Evolutionary conservation across 768 basidiomycete species (phyloP), one percentile per base, ranked within the genome.

Genomic region (Roridomyces roridus): DNA sequence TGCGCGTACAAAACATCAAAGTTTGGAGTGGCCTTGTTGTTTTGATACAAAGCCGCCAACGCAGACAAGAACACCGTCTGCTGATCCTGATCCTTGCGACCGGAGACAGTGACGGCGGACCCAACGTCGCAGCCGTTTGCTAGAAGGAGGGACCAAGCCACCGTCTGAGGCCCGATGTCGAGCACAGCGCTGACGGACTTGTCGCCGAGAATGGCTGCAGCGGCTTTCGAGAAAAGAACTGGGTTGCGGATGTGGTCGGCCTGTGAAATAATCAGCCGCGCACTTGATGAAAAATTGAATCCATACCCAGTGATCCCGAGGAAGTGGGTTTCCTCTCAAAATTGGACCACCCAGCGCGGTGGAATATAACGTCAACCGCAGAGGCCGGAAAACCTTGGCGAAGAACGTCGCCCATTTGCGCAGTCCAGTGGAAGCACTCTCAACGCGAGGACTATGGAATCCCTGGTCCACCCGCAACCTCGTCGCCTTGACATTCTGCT

Each of bases 91-190:
- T 14, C 53, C 15, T 36, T 48, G 14, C 35, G 49, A 35, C 25
- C 48, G 17, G 43, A 55, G 10, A 50, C 20, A 1, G 53, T 41
- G 10, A 60, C 20, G 2, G 51, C 37, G 37, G 45, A 49, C 17
- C 10, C n/a, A 1, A n/a, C 29, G 20, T 28, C 44, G 29, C 17
- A 28, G 48, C 43, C 53, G 44, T 60, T 60, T 5, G 48, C 15
- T 11, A 55, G 41, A 17, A 60, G 48, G 26, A 60, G 59, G 23
- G 53, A 50, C 37, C 43, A 51, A 6, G 37, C 54, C 0, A 60
- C 54, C 36, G 12, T 46, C 25, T 60, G 59, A 6, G 59, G 59
- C 14, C 59, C 59, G n/a, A 60, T 39, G 31, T 60, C 59, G 26
- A 60, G 34, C 18, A 46, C 18, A 15, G 18, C 23, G 23, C 34